phyloP scores from a whole-genome alignment of 345 rosid species.

The Dimocarpus longan region DNA sequence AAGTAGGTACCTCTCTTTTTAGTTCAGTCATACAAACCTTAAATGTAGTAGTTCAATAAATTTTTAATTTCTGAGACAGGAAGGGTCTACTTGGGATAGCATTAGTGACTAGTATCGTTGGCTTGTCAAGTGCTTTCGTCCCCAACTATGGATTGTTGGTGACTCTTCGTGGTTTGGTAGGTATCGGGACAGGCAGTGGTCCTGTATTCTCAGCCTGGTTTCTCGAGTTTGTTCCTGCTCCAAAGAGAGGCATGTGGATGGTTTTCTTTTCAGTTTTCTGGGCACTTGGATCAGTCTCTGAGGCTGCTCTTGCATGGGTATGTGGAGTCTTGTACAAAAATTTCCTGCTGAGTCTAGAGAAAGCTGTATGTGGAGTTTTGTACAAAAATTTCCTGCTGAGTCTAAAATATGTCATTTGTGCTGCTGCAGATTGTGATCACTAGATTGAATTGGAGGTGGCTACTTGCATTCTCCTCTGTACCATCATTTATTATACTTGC shows the following conservation, averaged over 20 bases:
- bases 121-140: constrained; percentile 55
- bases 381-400: too few species aligned
- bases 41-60: too few species aligned
- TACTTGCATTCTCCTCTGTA: constrained; percentile 51
- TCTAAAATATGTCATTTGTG: not conserved
- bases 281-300: constrained; percentile 55
- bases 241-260: constrained; percentile 63
- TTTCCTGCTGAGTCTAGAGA: not conserved
- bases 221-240: constrained; percentile 61
- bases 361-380: constrained; percentile 24
- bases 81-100: constrained; percentile 55
- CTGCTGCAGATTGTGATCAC: constrained; percentile 44
- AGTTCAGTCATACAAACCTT: too few species aligned
- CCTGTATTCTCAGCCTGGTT: constrained; percentile 62
- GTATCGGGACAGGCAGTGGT: constrained; percentile 62
- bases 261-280: constrained; percentile 52
- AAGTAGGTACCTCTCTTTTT: not conserved
- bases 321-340: not conserved
- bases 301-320: constrained; percentile 67
- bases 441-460: constrained; percentile 64
- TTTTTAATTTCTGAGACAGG: constrained; percentile 27
- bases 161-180: constrained; percentile 47
- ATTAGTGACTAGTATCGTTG: constrained; percentile 47
- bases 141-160: constrained; percentile 43
- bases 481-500: constrained; percentile 55